These are phyloP conservation scores for Paramyrothecium roridum DNA, from an alignment of 2,329 filamentous ascomycete species.

Conservation along the genomic window DNA sequence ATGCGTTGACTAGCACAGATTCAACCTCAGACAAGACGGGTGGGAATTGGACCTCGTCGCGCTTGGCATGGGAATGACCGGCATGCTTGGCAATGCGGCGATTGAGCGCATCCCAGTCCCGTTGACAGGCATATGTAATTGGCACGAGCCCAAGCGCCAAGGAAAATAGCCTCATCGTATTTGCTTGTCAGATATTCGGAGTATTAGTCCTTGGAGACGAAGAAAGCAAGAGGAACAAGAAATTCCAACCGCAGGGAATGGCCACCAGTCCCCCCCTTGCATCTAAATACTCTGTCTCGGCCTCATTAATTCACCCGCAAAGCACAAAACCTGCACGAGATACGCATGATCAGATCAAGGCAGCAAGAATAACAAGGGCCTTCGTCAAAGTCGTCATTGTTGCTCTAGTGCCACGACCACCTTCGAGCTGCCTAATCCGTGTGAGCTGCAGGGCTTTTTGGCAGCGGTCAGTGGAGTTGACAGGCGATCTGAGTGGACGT, in stretches of 20 bases:
- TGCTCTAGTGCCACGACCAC: not conserved
- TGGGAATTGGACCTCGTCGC: not conserved
- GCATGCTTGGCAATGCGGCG: not conserved
- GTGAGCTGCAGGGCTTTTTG: not conserved
- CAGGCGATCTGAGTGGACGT: not conserved
- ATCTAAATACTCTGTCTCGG: too few relatives aligned
- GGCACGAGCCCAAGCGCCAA: not conserved
- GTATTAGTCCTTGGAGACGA: not conserved
- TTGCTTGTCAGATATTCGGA: not conserved
- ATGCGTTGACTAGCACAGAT: conserved; percentile 12
- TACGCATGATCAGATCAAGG: not conserved
- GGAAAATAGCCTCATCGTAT: not conserved
- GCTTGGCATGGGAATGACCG: not conserved
- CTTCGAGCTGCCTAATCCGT: not conserved
- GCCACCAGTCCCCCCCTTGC: too few relatives aligned
- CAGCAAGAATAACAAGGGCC: not conserved
- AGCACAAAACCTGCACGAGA: not conserved
- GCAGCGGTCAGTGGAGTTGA: not conserved
- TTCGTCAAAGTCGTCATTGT: not conserved
- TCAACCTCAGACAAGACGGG: not conserved
- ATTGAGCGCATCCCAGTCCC: conserved; percentile 1
- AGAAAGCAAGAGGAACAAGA: too few relatives aligned
- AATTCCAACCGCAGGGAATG: too few relatives aligned
- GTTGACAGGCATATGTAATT: not conserved
- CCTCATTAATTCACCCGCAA: too few relatives aligned